A percentile compares a stretch with the other conserved stretches of the same genome.
phyloP scores from a whole-genome alignment of 73 alveolate species.

The Paramecium tetraurelia region DNA sequence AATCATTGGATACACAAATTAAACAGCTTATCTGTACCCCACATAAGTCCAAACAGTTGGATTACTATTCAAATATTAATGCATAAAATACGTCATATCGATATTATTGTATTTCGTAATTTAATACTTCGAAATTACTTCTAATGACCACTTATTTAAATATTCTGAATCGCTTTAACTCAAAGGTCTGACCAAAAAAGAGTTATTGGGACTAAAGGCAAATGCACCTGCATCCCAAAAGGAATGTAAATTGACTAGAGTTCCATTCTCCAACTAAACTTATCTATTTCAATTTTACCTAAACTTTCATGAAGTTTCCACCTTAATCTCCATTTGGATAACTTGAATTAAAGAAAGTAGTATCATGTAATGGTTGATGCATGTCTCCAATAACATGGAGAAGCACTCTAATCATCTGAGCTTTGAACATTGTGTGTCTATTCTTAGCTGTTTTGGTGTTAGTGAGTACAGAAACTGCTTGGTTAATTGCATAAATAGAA shows the following conservation, averaged over 20 bases:
- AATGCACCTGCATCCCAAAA: constrained; percentile 57
- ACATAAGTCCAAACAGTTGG: constrained; percentile 58
- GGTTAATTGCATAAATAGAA: neutral
- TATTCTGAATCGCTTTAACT: neutral
- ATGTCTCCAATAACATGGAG: constrained; percentile 82
- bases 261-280: constrained; percentile 12
- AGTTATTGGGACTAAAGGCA: neutral
- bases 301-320: constrained; percentile 66
- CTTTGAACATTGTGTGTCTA: constrained; percentile 48
- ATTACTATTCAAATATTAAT: neutral
- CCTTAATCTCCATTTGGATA: constrained; percentile 81
- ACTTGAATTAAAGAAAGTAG: constrained; percentile 58
- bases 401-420: constrained; percentile 67
- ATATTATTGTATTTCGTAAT: neutral
- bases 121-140: neutral
- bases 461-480: neutral
- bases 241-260: constrained; percentile 47
- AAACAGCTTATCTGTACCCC: constrained; percentile 22
- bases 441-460: neutral
- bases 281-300: neutral
- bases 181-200: constrained; percentile 47
- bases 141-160: constrained; percentile 20
- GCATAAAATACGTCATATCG: neutral
- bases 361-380: constrained; percentile 82
- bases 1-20: constrained; percentile 40